phyloP scores from a whole-genome alignment of 1,284 basidiomycete genomes.

The Cutaneotrichosporon cyanovorans region DNA sequence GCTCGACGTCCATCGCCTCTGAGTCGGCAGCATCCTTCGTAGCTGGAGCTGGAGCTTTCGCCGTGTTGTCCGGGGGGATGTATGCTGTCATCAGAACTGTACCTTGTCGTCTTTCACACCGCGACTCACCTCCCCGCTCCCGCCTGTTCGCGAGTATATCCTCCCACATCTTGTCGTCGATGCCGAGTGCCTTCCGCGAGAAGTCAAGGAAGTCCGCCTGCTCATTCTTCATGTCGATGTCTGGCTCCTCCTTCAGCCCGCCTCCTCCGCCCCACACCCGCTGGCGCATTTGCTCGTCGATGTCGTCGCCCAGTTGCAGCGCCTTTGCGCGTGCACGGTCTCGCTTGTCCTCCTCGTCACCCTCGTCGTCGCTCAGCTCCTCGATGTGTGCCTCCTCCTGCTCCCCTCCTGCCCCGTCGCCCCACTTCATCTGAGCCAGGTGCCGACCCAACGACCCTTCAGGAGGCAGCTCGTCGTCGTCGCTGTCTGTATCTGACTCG shows the following conservation, averaged over 20 bases:
- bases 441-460: slow-evolving; percentile 30
- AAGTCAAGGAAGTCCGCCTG: slow-evolving; percentile 88
- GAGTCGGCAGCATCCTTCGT: background rate
- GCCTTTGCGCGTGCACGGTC: slow-evolving; percentile 17
- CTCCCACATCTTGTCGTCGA: slow-evolving; percentile 73
- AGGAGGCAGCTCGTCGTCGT: slow-evolving; percentile 44
- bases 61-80: slow-evolving; percentile 10
- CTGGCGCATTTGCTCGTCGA: slow-evolving; percentile 72
- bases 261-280: slow-evolving; percentile 70
- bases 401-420: slow-evolving; percentile 9
- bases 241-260: slow-evolving; percentile 38
- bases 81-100: slow-evolving; percentile 1
- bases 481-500: slow-evolving; percentile 62
- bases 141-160: slow-evolving; percentile 68
- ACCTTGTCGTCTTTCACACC: too few relatives aligned
- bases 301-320: slow-evolving; percentile 57
- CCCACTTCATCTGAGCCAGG: slow-evolving; percentile 36
- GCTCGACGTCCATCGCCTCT: background rate
- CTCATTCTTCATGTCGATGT: slow-evolving; percentile 80
- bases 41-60: background rate
- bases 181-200: slow-evolving; percentile 77
- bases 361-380: slow-evolving; percentile 20
- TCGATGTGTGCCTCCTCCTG: slow-evolving; percentile 25
- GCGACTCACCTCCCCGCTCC: slow-evolving; percentile 53
- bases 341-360: slow-evolving; percentile 19